Evolutionary conservation across 2,329 filamentous ascomycete species (phyloP).

Genomic region (Myriosclerotinia scirpicola): DNA sequence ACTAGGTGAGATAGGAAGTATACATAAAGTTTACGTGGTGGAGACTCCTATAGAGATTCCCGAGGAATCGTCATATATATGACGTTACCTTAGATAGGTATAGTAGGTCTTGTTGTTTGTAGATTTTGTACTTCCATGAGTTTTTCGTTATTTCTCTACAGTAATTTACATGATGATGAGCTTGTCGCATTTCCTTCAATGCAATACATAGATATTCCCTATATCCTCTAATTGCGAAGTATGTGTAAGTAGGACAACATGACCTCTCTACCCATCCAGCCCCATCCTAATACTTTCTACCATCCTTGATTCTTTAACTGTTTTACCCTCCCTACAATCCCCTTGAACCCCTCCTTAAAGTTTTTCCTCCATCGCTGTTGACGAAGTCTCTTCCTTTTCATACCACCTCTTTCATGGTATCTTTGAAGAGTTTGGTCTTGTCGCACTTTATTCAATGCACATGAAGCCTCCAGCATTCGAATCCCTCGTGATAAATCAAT

Average conservation of each 20-base stretch:
- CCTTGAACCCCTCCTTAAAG: conserved; percentile 69
- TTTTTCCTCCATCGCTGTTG: conserved; percentile 67
- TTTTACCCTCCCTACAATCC: conserved; percentile 62
- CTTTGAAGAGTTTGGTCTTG: conserved; percentile 58
- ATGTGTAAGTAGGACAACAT: conserved; percentile 26
- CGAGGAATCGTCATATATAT: no score
- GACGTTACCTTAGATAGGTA: no score
- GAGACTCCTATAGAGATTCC: no score
- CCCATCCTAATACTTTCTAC: conserved; percentile 48
- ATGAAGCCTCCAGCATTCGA: conserved; percentile 44
- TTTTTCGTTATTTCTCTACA: conserved; percentile 12
- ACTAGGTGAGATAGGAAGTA: no score
- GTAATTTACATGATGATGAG: conserved; percentile 16
- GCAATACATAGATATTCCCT: neutral
- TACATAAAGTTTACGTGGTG: no score
- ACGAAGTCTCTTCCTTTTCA: conserved; percentile 74
- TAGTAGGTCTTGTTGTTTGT: neutral
- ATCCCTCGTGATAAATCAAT: conserved; percentile 37
- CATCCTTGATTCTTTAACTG: conserved; percentile 77
- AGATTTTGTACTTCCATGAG: neutral
- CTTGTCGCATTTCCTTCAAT: neutral
- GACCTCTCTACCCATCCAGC: neutral
- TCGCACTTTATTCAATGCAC: conserved; percentile 57
- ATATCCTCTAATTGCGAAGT: neutral
- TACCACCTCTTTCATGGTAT: conserved; percentile 72